A percentile compares a stretch with the other conserved stretches of the same genome.
Conservation (phyloP, 306 rosid genomes). For the Sophora flavescens region DNA sequence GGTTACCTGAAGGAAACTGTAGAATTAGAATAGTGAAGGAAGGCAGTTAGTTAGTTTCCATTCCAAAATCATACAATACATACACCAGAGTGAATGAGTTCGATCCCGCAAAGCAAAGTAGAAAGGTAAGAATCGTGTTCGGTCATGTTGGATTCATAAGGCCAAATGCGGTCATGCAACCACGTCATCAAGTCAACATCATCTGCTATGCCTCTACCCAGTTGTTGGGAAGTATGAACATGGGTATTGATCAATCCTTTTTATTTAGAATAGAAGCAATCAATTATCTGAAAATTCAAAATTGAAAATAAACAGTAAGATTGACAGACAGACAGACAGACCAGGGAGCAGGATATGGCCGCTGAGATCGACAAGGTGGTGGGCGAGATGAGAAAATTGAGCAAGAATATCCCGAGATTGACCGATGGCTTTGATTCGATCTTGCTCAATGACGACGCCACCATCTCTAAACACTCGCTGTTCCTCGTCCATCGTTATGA, state of each 20-base stretch:
- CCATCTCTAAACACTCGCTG: constrained; percentile 71
- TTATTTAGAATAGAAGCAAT: too few relatives aligned
- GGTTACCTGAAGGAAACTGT: constrained; percentile 61
- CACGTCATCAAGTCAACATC: constrained; percentile 90
- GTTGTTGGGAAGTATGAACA: constrained; percentile 87
- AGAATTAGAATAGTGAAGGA: neutral
- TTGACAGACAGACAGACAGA: neutral
- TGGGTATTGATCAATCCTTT: constrained; percentile 79
- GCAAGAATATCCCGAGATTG: constrained; percentile 62
- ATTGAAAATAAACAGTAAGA: too few relatives aligned
- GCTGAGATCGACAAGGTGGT: constrained; percentile 58
- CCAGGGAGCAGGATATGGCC: constrained; percentile 83
- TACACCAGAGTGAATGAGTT: constrained; percentile 85
- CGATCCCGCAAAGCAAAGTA: constrained; percentile 81
- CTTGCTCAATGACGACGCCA: constrained; percentile 63
- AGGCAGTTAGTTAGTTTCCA: neutral
- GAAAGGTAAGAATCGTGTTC: constrained; percentile 80
- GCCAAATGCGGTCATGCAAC: constrained; percentile 91
- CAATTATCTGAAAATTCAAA: too few relatives aligned
- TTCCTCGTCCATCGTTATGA: constrained; percentile 77
- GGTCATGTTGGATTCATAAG: constrained; percentile 86
- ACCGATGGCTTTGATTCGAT: constrained; percentile 67
- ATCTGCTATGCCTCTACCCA: constrained; percentile 89
- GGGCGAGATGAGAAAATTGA: constrained; percentile 54
- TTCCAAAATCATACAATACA: neutral